phyloP scores from a whole-genome alignment of 139 green algal species.

The Tetradesmus obliquus region DNA sequence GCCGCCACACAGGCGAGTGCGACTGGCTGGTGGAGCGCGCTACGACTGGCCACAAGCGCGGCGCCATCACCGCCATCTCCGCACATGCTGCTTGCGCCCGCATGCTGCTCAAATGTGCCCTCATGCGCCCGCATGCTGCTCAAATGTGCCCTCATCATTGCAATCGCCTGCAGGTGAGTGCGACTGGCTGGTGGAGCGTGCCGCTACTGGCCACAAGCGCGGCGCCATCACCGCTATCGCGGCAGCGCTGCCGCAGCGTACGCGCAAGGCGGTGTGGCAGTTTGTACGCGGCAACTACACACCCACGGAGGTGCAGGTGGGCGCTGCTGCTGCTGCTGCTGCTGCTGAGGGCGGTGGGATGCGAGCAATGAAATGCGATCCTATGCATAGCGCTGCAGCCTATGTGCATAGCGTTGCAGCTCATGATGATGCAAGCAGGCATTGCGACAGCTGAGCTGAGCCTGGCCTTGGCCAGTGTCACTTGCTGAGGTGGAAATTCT shows the following conservation, averaged over 20 bases:
- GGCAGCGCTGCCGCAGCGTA: constrained; percentile 72
- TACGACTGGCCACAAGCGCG: not conserved
- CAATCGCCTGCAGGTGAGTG: not conserved
- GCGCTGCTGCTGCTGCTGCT: not conserved
- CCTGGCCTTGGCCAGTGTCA: too few relatives aligned
- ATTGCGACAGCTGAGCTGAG: too few relatives aligned
- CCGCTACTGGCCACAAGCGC: not conserved
- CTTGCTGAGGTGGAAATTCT: too few relatives aligned
- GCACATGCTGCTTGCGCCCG: too few relatives aligned
- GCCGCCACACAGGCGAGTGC: not conserved
- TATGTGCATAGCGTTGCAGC: too few relatives aligned
- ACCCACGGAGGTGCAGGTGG: constrained; percentile 63
- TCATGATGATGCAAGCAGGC: too few relatives aligned
- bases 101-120: too few relatives aligned
- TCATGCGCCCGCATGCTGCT: too few relatives aligned
- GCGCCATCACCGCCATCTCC: not conserved
- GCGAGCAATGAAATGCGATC: too few relatives aligned
- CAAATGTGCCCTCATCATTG: too few relatives aligned
- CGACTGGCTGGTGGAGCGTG: constrained; percentile 38
- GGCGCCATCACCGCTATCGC: constrained; percentile 46
- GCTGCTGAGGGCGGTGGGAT: not conserved
- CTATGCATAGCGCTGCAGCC: too few relatives aligned
- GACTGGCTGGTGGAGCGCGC: constrained; percentile 33
- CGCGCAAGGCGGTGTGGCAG: constrained; percentile 71
- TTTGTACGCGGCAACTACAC: constrained; percentile 70